Conservation (phyloP, 257 asterid species). For the Capsicum rhomboideum region DNA sequence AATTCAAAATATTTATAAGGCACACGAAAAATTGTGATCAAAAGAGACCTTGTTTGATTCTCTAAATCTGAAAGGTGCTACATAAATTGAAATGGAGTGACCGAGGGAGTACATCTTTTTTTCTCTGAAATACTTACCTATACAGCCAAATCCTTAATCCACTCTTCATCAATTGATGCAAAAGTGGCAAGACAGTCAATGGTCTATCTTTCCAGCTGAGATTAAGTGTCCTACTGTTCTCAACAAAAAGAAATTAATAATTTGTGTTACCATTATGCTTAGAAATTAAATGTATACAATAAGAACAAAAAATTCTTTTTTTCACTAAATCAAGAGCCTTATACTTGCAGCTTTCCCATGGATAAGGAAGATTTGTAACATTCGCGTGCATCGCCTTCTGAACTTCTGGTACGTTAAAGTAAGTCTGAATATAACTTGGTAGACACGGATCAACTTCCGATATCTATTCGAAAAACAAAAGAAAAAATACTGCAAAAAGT, state of each 20-base stretch:
- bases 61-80: too few species aligned
- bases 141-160: constrained; percentile 19
- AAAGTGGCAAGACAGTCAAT: constrained; percentile 10
- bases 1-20: too few species aligned
- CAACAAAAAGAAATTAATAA: not conserved
- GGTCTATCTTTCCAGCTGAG: constrained; percentile 9
- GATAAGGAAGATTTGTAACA: constrained; percentile 4
- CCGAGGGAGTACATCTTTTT: too few species aligned
- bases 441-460: constrained; percentile 25
- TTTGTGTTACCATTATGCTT: not conserved
- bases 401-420: constrained; percentile 15
- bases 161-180: constrained; percentile 17
- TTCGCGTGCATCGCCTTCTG: constrained; percentile 18
- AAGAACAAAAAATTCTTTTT: not conserved
- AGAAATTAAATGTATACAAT: not conserved
- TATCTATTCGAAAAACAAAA: not conserved
- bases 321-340: not conserved
- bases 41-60: too few species aligned
- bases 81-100: too few species aligned
- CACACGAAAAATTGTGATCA: too few species aligned
- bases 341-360: constrained; percentile 21
- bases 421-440: not conserved
- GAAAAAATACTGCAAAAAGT: not conserved
- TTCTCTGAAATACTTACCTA: constrained; percentile 2
- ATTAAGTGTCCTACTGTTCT: not conserved